Evolutionary conservation across 495 filamentous ascomycete species (phyloP).

Genomic region (Aspergillus wentii): DNA sequence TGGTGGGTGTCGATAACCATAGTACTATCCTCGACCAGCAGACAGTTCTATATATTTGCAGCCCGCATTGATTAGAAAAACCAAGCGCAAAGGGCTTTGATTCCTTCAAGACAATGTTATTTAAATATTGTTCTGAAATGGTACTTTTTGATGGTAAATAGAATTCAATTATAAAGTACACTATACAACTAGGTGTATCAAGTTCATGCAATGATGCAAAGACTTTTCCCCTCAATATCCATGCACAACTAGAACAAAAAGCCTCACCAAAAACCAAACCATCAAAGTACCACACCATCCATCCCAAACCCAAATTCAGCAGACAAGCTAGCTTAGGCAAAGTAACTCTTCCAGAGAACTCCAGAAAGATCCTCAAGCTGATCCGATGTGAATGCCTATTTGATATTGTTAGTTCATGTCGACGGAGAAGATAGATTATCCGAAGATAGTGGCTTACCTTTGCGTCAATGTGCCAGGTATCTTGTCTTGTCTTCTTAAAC

Average conservation of each 20-base stretch:
- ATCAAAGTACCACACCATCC: neutral
- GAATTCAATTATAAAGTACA: no score
- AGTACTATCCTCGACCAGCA: no score
- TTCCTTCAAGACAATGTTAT: no score
- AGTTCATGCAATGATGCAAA: no score
- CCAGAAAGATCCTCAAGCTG: conserved; percentile 94
- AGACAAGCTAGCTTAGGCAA: conserved; percentile 54
- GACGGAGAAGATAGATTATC: neutral
- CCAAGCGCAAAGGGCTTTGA: no score
- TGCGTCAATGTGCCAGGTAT: conserved; percentile 97
- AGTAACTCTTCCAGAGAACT: conserved; percentile 99
- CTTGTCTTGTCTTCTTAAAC: conserved; percentile 99
- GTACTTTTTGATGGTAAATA: no score
- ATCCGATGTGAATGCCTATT: conserved; percentile 82
- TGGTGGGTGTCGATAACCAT: no score
- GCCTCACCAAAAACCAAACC: neutral
- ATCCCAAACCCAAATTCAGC: neutral
- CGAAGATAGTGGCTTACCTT: conserved; percentile 56
- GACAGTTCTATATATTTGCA: no score
- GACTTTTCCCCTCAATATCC: neutral
- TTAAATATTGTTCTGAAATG: no score
- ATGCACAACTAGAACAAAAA: neutral
- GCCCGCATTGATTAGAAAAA: no score
- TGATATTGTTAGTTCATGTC: conserved; percentile 21
- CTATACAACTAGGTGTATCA: no score